Percentiles rank a stretch among this genome's conserved stretches.
These are phyloP conservation scores for Sporobolomyces pararoseus DNA, from an alignment of 768 basidiomycete species.

Conservation along the genomic window DNA sequence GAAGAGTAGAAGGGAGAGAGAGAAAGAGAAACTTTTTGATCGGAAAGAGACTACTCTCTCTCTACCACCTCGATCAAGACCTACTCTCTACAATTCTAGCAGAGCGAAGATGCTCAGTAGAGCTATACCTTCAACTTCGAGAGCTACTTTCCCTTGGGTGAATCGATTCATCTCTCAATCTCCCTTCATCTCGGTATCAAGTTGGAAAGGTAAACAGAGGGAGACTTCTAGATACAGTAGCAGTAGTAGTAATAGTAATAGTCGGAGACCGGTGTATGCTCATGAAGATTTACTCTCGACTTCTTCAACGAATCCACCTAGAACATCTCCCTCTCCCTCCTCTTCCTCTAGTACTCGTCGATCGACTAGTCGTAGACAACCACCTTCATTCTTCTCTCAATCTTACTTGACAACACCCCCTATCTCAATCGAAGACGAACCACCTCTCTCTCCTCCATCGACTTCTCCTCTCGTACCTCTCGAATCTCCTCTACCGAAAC, in stretches of 20 bases:
- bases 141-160: background rate
- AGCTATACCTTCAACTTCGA: constrained; percentile 2
- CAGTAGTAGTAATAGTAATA: no score
- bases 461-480: constrained; percentile 40
- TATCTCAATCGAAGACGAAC: constrained; percentile 18
- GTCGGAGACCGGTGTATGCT: constrained; percentile 29
- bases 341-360: background rate
- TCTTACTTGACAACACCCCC: constrained; percentile 14
- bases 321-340: background rate
- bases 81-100: background rate
- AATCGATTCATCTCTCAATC: background rate
- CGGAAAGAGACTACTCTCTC: no score
- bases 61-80: background rate
- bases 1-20: background rate
- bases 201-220: no score
- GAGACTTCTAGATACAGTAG: no score
- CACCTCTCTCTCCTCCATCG: constrained; percentile 32
- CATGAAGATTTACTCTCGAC: constrained; percentile 39
- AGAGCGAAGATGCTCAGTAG: constrained; percentile 1
- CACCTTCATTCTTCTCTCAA: constrained; percentile 23
- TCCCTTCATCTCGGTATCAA: background rate
- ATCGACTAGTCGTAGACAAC: background rate
- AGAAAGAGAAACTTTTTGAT: background rate
- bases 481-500: constrained; percentile 12
- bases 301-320: constrained; percentile 5